phyloP scores from a whole-genome alignment of 305 asterid species.

The Fraxinus latifolia region DNA sequence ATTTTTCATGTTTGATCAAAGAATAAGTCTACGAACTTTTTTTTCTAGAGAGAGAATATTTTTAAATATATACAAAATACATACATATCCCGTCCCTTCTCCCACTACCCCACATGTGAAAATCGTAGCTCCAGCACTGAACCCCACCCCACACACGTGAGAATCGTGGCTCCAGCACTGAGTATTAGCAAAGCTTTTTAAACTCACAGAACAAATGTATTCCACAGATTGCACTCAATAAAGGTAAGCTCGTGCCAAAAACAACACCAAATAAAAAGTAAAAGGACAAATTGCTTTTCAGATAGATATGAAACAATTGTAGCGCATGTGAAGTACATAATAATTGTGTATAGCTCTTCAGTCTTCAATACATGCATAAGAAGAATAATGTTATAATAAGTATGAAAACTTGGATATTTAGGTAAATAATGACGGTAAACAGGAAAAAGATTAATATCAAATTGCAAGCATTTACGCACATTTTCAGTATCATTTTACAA shows the following conservation, averaged over 20 bases:
- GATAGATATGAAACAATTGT: not conserved
- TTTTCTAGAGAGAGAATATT: not conserved
- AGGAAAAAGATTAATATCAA: not conserved
- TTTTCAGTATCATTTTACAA: not conserved
- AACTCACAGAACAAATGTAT: not conserved
- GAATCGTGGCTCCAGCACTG: not conserved
- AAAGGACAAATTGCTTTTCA: not conserved
- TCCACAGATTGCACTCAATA: not conserved
- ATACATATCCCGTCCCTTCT: not conserved
- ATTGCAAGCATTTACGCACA: not conserved
- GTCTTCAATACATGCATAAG: not conserved
- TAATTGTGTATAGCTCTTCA: not conserved
- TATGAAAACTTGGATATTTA: not conserved
- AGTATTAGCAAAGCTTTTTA: not conserved
- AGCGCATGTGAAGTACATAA: not conserved
- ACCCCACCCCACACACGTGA: too few relatives aligned
- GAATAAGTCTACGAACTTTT: not conserved
- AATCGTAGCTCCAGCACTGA: too few relatives aligned
- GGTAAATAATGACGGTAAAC: conserved; percentile 3
- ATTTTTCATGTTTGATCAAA: not conserved
- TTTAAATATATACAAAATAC: too few relatives aligned
- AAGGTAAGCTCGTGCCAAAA: not conserved
- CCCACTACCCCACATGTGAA: not conserved
- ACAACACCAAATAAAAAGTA: too few relatives aligned
- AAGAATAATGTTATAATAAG: not conserved